Evolutionary conservation across 208 protist species (phyloP).

Genomic region (Trypanosoma rangeli): DNA sequence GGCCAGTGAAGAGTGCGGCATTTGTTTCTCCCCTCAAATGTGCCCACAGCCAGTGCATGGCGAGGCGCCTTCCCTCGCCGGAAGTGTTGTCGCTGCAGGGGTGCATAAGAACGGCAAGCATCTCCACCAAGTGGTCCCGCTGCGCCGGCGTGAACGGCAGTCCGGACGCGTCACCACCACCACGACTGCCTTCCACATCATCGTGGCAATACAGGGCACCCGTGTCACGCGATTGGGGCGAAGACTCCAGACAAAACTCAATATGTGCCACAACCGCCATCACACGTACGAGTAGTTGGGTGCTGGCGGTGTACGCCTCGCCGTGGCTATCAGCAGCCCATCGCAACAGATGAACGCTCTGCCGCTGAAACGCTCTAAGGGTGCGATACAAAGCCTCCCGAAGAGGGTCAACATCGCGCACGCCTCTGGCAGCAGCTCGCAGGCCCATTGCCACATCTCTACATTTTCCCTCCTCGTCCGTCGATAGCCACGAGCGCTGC

Average conservation of each 20-base stretch:
- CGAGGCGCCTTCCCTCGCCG: background rate
- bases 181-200: background rate
- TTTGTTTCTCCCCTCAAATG: background rate
- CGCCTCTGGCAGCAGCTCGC: background rate
- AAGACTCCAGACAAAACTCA: background rate
- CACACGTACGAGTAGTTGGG: background rate
- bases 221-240: background rate
- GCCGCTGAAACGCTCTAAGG: constrained; percentile 7
- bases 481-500: background rate
- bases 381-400: constrained; percentile 4
- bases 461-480: background rate
- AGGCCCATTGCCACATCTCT: no score
- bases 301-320: background rate
- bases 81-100: background rate
- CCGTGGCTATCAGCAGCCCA: no score
- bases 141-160: constrained; percentile 4
- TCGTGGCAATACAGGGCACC: background rate
- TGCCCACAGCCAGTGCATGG: constrained; percentile 3
- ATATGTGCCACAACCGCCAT: constrained; percentile 23
- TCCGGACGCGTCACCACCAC: background rate
- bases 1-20: background rate
- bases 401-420: background rate
- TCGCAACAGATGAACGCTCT: background rate
- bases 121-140: constrained; percentile 9
- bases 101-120: constrained; percentile 9